phyloP scores from a whole-genome alignment of 1,284 basidiomycete species.

The Irpex rosettiformis region DNA sequence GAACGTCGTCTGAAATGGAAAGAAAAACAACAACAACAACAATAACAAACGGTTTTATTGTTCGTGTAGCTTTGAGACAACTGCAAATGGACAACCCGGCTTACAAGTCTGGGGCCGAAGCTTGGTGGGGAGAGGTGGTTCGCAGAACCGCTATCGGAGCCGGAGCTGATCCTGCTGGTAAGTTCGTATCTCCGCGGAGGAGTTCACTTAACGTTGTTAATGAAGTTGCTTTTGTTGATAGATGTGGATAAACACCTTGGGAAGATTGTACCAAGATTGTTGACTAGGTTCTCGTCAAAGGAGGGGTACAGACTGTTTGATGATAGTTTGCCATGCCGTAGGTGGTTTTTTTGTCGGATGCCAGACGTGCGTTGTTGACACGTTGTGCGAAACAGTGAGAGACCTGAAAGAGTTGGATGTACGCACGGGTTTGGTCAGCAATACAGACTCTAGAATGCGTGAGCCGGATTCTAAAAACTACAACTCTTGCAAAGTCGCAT shows the following conservation, averaged over 20 bases:
- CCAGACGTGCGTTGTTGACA: not conserved
- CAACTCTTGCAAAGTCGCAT: not conserved
- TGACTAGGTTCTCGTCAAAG: conserved; percentile 62
- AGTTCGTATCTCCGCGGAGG: conserved; percentile 21
- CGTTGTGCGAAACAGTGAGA: conserved; percentile 36
- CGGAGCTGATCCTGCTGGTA: conserved; percentile 57
- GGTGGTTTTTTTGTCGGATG: conserved; percentile 23
- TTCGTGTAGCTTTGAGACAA: conserved; percentile 68
- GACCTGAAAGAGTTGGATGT: conserved; percentile 43
- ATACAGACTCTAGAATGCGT: conserved; percentile 70
- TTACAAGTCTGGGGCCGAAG: conserved; percentile 44
- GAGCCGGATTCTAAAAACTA: conserved; percentile 26
- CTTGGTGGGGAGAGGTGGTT: conserved; percentile 76
- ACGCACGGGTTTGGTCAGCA: conserved; percentile 61
- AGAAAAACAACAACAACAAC: too few relatives aligned
- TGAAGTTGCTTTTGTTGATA: too few relatives aligned
- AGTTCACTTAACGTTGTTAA: too few relatives aligned
- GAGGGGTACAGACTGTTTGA: conserved; percentile 69
- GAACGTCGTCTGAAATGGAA: too few relatives aligned
- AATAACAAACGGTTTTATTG: too few relatives aligned
- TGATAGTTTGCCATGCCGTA: conserved; percentile 60
- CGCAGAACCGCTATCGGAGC: conserved; percentile 67
- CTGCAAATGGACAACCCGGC: conserved; percentile 57
- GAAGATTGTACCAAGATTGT: conserved; percentile 51
- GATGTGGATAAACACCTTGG: conserved; percentile 48